Percentiles rank a stretch among this genome's conserved stretches.
Conservation (phyloP, 2,329 filamentous ascomycete species). For the Phymatotrichopsis omnivora region DNA sequence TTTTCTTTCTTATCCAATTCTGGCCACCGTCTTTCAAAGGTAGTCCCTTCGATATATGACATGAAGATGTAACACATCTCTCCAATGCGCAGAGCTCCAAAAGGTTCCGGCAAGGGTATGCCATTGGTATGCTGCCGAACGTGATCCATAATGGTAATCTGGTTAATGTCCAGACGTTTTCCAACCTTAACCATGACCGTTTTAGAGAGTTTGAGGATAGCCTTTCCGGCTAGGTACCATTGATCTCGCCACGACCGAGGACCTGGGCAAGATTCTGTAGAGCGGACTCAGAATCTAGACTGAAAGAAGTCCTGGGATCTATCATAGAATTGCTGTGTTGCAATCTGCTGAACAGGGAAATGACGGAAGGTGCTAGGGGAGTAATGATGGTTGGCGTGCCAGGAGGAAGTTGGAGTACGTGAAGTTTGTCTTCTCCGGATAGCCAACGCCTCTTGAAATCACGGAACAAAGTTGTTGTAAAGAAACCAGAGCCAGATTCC, state of each 20-base stretch:
- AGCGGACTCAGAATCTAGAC: background rate
- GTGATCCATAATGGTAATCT: conserved; percentile 7
- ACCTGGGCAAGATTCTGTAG: background rate
- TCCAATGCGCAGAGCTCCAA: conserved; percentile 11
- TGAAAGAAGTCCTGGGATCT: background rate
- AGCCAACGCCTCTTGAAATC: conserved; percentile 1
- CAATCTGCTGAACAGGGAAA: background rate
- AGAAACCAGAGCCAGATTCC: background rate
- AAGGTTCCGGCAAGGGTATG: conserved; percentile 14
- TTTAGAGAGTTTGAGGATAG: conserved; percentile 4
- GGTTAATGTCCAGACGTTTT: conserved; percentile 8
- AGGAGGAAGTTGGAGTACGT: conserved; percentile 2
- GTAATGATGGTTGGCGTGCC: background rate
- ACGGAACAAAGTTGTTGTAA: background rate
- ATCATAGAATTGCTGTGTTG: background rate
- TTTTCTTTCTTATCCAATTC: conserved; percentile 14
- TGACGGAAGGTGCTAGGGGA: conserved; percentile 1
- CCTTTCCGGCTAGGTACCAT: conserved; percentile 1
- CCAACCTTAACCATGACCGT: conserved; percentile 13
- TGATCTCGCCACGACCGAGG: conserved; percentile 1
- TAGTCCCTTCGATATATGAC: conserved; percentile 3
- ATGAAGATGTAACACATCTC: conserved; percentile 16
- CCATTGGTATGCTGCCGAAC: conserved; percentile 6
- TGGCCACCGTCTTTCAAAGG: conserved; percentile 15
- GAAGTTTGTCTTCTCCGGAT: conserved; percentile 3